Evolutionary conservation across 768 basidiomycete genomes (phyloP), one percentile per base, ranked within the genome.

Genomic region (Serpula lacrymans): DNA sequence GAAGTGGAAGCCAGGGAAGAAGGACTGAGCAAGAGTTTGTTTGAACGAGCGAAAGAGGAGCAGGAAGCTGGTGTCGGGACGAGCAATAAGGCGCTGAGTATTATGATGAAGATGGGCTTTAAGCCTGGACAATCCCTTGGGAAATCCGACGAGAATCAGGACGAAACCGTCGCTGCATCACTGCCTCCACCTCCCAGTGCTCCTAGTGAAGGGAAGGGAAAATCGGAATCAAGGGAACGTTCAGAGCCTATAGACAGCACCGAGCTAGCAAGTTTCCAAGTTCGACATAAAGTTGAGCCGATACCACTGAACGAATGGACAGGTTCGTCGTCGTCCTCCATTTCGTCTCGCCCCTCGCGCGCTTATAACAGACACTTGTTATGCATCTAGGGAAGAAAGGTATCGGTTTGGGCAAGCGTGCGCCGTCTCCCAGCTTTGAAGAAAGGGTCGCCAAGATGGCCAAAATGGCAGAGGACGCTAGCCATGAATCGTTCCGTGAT

Each of bases 101-200:
- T 93, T 69, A 93, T 93, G 90, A 80, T 86, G 75, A 91, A 87
- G 66, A 92, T 92, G 90, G 90, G 90, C 1, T 93, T 88, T 68
- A 84, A 84, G 64, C 80, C 86, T 2, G 90, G 90, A 12, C 80
- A 90, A 58, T 71, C 86, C 11, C 71, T 92, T 21, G 88, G 89
- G 13, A 70, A 63, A 53, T 38, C 58, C 7, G 63, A 65, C 7
- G 16, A 17, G 28, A 24, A 36, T 6, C 42, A 22, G 6, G 21
- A 23, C n/a, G 47, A 34, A 12, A 23, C 30, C 16, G 27, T 14
- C 20, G 28, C 44, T n/a, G 25, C 28, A 12, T 21, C 32, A 10
- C 27, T 14, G 27, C 14, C 27, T 9, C 27, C 27, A n/a, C 14
- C 27, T 9, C 27, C 9, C 10, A 9, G 10, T 14, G n/a, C 27